phyloP scores from a whole-genome alignment of 169 alveolate species.

The Ichthyophthirius multifiliis region DNA sequence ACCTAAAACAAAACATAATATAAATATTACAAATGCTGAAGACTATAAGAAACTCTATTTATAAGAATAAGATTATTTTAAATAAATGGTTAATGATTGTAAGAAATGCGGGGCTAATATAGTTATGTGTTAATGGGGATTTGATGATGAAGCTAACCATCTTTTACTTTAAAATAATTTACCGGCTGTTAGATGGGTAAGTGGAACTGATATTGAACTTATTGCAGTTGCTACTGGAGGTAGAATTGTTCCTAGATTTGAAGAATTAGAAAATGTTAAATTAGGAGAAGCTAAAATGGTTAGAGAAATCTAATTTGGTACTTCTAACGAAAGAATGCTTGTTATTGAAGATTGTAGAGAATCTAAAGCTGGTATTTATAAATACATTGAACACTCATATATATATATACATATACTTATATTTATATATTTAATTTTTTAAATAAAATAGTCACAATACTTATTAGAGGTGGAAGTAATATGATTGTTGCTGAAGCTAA shows the following conservation, averaged over 20 bases:
- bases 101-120: slow-evolving; percentile 95
- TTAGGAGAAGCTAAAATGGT: slow-evolving; percentile 95
- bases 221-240: slow-evolving; percentile 99
- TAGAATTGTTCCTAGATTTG: slow-evolving; percentile 96
- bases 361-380: slow-evolving; percentile 7
- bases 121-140: slow-evolving; percentile 99
- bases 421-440: not conserved
- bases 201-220: slow-evolving; percentile 99
- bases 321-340: slow-evolving; percentile 94
- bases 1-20: slow-evolving; percentile 98
- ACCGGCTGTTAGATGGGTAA: slow-evolving; percentile 99
- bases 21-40: slow-evolving; percentile 95
- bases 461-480: slow-evolving; percentile 96
- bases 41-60: slow-evolving; percentile 94
- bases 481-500: slow-evolving; percentile 98
- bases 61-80: slow-evolving; percentile 94
- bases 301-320: slow-evolving; percentile 93
- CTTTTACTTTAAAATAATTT: slow-evolving; percentile 79
- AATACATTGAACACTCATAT: slow-evolving; percentile 30
- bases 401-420: not conserved
- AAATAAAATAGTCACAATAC: slow-evolving; percentile 85
- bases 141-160: slow-evolving; percentile 99
- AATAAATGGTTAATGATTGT: slow-evolving; percentile 93
- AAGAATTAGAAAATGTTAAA: slow-evolving; percentile 91
- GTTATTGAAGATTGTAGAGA: slow-evolving; percentile 90